A percentile compares a stretch with the other conserved stretches of the same genome.
These are phyloP conservation scores for Nakaseomyces kungkrabaensis DNA, from an alignment of 1,139 yeast species.

Conservation along the genomic window DNA sequence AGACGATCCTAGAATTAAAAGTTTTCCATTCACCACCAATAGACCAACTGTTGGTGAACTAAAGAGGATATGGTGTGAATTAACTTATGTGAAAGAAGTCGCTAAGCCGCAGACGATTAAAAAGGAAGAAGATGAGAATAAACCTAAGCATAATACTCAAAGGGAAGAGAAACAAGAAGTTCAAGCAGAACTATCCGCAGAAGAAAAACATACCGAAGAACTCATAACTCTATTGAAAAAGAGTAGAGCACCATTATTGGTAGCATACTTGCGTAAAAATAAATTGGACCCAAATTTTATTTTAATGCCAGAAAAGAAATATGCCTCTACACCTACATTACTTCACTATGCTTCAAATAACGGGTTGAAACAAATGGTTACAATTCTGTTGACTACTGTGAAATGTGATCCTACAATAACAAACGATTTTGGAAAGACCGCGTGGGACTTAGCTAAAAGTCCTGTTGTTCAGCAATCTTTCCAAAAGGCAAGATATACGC, in stretches of 20 bases:
- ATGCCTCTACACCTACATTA: conserved; percentile 54
- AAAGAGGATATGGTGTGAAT: conserved; percentile 73
- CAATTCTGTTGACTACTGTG: conserved; percentile 50
- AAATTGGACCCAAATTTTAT: conserved; percentile 41
- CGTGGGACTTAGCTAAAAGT: conserved; percentile 48
- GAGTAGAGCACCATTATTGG: conserved; percentile 68
- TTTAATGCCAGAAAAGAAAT: conserved; percentile 47
- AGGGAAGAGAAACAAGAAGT: conserved; percentile 13
- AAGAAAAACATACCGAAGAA: conserved; percentile 43
- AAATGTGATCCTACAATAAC: conserved; percentile 59
- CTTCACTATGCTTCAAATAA: conserved; percentile 70
- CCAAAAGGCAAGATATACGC: conserved; percentile 52
- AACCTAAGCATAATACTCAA: conserved; percentile 4
- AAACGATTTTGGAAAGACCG: conserved; percentile 50
- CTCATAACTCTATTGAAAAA: conserved; percentile 51
- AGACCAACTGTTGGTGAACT: conserved; percentile 80
- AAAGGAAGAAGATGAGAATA: conserved; percentile 23
- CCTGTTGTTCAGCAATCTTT: conserved; percentile 44
- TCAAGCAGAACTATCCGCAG: conserved; percentile 18
- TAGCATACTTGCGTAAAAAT: conserved; percentile 52
- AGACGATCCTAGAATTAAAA: conserved; percentile 49
- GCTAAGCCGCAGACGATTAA: conserved; percentile 38
- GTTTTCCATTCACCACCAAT: conserved; percentile 80
- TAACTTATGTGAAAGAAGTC: conserved; percentile 52
- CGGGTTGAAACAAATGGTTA: conserved; percentile 59